Evolutionary conservation across 2,329 filamentous ascomycete species (phyloP), one percentile per base, ranked within the genome.

Genomic region (Neurospora crassa): DNA sequence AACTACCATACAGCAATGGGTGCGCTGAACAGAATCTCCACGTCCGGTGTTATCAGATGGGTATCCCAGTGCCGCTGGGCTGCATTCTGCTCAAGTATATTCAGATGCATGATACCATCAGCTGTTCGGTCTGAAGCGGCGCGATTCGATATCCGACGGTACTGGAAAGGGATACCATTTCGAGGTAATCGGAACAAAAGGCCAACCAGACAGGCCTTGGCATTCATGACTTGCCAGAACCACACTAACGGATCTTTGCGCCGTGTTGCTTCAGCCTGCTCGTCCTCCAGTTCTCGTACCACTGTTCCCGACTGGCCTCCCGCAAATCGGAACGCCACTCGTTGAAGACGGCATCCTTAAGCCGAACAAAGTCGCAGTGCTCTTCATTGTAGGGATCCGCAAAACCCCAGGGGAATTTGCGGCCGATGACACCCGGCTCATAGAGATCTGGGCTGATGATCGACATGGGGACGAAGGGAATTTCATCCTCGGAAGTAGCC

Each of bases 221-320:
- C 53, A 16, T 10, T 63, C 53, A 63, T 18, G 11, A 14, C 24
- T 18, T 4, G 16, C 6, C 53, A 34, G 53, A 63, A 18, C 24
- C 53, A 63, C 75, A 83, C 77, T 82, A 80, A 73, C 79, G 80
- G 72, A 80, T 72, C 75, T 78, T 79, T 70, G 76, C 71, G n/a
- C 81, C 77, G 71, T 86, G 83, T 74, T 84, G 82, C 81, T 89
- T 89, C 75, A 91, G 85, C 71, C 88, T 84, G 81, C 84, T 90
- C 10, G 89, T 97, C 81, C 96, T 90, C 96, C 95, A 98, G 77
- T 92, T 90, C 81, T 98, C 95, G 77, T 98, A 98, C 93, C 94
- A 97, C 76, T 94, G 88, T 78, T 97, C 94, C 71, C 93, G 89
- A 80, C 93, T 97, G 69, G 93, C 92, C 80, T 97, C 93, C 73